phyloP scores from a whole-genome alignment of 805 yeast genomes.

The Yamadazyma laniorum region DNA sequence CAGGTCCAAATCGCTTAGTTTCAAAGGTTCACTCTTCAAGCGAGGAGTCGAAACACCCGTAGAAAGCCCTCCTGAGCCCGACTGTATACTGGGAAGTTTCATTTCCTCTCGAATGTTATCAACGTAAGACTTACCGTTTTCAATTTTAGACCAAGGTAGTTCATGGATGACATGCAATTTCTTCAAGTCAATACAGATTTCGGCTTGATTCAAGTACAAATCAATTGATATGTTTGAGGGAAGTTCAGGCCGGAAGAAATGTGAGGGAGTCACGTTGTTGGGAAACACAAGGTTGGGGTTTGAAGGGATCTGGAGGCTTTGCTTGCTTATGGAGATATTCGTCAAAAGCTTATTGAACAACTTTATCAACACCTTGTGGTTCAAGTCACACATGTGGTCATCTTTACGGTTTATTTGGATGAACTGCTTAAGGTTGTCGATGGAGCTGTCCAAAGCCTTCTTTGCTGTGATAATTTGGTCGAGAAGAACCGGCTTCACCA shows the following conservation, averaged over 20 bases:
- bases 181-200: constrained; percentile 59
- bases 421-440: constrained; percentile 22
- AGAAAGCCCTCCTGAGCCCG: constrained; percentile 7
- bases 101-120: constrained; percentile 59
- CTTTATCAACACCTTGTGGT: constrained; percentile 18
- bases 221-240: constrained; percentile 54
- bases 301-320: constrained; percentile 37
- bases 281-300: constrained; percentile 60
- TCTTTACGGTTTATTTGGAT: constrained; percentile 1
- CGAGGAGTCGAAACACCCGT: constrained; percentile 9
- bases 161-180: constrained; percentile 48
- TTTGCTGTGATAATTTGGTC: constrained; percentile 50
- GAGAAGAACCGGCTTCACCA: constrained; percentile 35
- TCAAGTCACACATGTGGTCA: neutral
- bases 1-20: constrained; percentile 20
- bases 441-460: constrained; percentile 36
- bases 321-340: constrained; percentile 34
- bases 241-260: constrained; percentile 45
- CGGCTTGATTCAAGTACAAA: constrained; percentile 58
- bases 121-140: constrained; percentile 49
- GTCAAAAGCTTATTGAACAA: constrained; percentile 26
- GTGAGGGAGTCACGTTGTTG: constrained; percentile 38
- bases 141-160: constrained; percentile 61
- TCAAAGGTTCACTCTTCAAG: constrained; percentile 19
- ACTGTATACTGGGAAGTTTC: constrained; percentile 27